A percentile compares a stretch with the other conserved stretches of the same genome.
Conservation (phyloP, 495 filamentous ascomycete species). For the Penicillium egyptiacum region DNA sequence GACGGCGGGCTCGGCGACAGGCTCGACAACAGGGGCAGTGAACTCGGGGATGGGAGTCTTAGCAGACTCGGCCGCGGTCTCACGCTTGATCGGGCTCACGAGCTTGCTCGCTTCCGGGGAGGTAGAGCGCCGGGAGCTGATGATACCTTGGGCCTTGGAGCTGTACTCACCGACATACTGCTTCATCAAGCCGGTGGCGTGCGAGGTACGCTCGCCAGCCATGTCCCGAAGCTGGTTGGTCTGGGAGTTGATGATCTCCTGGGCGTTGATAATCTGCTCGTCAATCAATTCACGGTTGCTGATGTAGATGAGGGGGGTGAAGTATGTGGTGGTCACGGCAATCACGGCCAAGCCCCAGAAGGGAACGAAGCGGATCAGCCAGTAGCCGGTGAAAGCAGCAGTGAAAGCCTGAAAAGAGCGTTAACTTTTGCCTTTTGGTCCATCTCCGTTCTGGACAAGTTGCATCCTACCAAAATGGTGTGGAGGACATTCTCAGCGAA, state of each 20-base stretch:
- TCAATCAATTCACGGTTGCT: constrained; percentile 95
- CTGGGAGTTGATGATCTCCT: constrained; percentile 75
- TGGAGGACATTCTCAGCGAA: constrained; percentile 90
- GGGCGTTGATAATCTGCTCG: constrained; percentile 68
- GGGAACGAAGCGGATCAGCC: constrained; percentile 88
- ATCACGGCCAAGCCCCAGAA: constrained; percentile 89
- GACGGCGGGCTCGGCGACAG: constrained; percentile 19
- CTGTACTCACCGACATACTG: constrained; percentile 82
- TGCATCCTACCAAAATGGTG: constrained; percentile 69
- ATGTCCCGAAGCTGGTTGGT: constrained; percentile 76
- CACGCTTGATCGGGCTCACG: constrained; percentile 36
- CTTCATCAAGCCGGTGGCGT: constrained; percentile 73
- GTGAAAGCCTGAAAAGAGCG: constrained; percentile 63
- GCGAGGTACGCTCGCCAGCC: constrained; percentile 76
- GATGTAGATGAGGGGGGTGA: constrained; percentile 86
- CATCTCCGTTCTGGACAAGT: constrained; percentile 8
- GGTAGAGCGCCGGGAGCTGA: constrained; percentile 52
- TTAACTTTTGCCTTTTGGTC: constrained; percentile 22
- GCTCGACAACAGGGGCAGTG: constrained; percentile 22
- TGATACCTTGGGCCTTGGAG: constrained; percentile 77
- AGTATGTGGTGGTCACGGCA: constrained; percentile 71
- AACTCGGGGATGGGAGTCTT: constrained; percentile 44
- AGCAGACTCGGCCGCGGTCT: constrained; percentile 60
- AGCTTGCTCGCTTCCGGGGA: constrained; percentile 48
- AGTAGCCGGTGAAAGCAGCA: constrained; percentile 83